Evolutionary conservation across 129 eudicot genomes (phyloP).

Genomic region (Chrysanthemum seticuspe): DNA sequence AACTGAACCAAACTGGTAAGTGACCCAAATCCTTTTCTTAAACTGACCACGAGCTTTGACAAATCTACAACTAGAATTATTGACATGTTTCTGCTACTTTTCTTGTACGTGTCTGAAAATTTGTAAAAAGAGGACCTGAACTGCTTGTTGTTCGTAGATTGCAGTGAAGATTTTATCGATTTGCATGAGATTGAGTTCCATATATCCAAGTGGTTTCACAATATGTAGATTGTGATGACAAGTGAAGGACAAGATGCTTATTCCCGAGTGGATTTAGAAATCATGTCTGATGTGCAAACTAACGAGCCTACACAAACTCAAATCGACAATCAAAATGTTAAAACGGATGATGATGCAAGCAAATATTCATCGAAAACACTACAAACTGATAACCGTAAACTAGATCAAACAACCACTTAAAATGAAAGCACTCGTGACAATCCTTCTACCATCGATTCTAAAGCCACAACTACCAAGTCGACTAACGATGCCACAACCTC

Average conservation of each 20-base stretch:
- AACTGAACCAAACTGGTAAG: too few species aligned
- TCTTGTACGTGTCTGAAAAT: too few species aligned
- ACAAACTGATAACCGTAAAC: background rate
- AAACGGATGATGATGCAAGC: conserved; percentile 7
- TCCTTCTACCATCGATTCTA: background rate
- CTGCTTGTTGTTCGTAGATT: background rate
- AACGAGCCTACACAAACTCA: conserved; percentile 5
- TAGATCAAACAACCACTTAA: background rate
- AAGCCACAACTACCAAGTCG: background rate
- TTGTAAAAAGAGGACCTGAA: background rate
- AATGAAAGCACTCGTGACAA: background rate
- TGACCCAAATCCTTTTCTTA: too few species aligned
- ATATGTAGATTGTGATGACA: conserved; percentile 10
- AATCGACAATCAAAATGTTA: background rate
- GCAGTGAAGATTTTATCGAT: background rate
- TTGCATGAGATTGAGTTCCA: conserved; percentile 4
- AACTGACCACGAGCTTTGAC: too few species aligned
- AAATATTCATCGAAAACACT: background rate
- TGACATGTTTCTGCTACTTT: too few species aligned
- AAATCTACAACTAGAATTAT: too few species aligned
- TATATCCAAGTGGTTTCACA: background rate
- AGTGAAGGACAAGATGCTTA: background rate
- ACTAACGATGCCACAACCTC: background rate
- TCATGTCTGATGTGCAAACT: background rate
- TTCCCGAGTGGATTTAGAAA: conserved; percentile 15